Evolutionary conservation across 225 moss, liverwort and hornwort species (phyloP), one percentile per base, ranked within the genome.

Genomic region (Pleurozium schreberi): DNA sequence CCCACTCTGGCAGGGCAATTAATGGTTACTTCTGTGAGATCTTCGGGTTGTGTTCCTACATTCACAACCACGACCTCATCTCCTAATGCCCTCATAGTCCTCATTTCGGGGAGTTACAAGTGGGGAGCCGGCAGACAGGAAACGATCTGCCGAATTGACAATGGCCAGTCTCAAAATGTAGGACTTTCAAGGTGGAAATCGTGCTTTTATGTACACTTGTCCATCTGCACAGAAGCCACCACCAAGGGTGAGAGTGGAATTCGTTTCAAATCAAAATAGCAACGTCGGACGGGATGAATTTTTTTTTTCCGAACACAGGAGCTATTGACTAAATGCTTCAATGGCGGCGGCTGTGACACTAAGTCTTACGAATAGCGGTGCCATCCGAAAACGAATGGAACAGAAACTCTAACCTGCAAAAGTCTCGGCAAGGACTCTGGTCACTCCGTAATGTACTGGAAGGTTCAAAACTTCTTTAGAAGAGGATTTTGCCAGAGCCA

Each of bases 1-100:
- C 96, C 96, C n/a, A 92, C 89, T 89, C 91, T 94, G 91, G 95
- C 96, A 45, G 96, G 96, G 90, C 96, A 96, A 87, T 96, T 95
- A 21, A 96, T 95, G 65, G 95, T 95, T 26, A 96, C 94, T 83
- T 96, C 96, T 47, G 93, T 95, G 25, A 92, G 95, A 80, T 95
- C 96, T 64, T 92, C 93, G 25, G 92, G 91, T 75, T 92, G 91
- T 47, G 89, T 49, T 76, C 95, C 96, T 80, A 90, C 93, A 77
- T 79, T 92, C 89, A 96, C 92, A 81, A 92, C 94, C 89, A 96
- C 96, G 88, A 92, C 92, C 88, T 95, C 96, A 55, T 96, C 96
- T 50, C 84, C 78, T 40, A 89, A 93, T 31, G 82, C 82, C 90
- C 92, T 92, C 91, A 90, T 92, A 45, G 90, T 82, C 77, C 89